Evolutionary conservation across 2,329 filamentous ascomycete genomes (phyloP), one percentile per base, ranked within the genome.

Genomic region (Sarocladium strictum): DNA sequence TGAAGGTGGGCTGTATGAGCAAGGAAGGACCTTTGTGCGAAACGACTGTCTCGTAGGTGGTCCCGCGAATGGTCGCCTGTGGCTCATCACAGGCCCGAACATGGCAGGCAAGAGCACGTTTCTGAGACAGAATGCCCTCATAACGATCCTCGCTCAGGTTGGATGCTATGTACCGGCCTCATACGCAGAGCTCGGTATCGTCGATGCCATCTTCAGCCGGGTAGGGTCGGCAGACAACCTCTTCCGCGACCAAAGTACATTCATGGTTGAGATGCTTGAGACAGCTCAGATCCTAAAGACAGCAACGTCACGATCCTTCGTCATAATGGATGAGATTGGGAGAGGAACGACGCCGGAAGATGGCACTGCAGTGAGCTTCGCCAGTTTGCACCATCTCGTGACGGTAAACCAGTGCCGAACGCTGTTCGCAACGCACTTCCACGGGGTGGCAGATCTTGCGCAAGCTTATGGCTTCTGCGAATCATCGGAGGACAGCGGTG

Each of bases 201-300:
- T 97, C n/a, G 94, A 99, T 71, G 90, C 93, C 63, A 87, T 99
- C 54, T 97, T 96, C 74, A 94, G 87, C 65, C 89, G 94, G 66
- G 87, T 95, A 21, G 94, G 94, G 1, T 95, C 91, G 1, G 94
- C 93, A 1, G 95, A 99, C 69, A 93, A 96, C 67, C 77, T 99
- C n/a, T 97, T 89, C 73, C 83, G 85, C 52, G 89, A 96, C 72
- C 92, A 97, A 69, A 96, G 90, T 53, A 99, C 95, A 0, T 99
- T 99, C 71, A 97, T 99, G 94, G 90, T 97, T 1, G 94, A 99
- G 73, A 99, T 99, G 94, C 80, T 97, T 2, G 94, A 99, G 72
- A 96, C 94, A 19, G 92, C 93, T 1, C 80, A 87, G 24, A 99
- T 99, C 53, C 78, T 99, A 53, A 89, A 87, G 57, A 80, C 89